Evolutionary conservation across 2,329 filamentous ascomycete species (phyloP).

Genomic region (Zelopaecilomyces penicillatus): DNA sequence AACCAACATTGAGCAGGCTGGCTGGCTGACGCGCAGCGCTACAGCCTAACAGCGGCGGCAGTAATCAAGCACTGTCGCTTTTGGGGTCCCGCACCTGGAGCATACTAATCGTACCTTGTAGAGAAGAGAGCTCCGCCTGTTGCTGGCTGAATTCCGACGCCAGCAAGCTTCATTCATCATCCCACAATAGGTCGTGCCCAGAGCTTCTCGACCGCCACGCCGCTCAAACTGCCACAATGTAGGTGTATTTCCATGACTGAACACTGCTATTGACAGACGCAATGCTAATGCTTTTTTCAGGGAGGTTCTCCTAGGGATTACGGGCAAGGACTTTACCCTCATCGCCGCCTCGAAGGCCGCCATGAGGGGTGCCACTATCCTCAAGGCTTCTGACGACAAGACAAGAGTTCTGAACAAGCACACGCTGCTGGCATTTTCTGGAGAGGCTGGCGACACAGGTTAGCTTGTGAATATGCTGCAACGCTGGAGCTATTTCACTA

Average conservation of each 20-base stretch:
- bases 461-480: slow-evolving; percentile 18
- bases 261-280: neutral
- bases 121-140: slow-evolving; percentile 6
- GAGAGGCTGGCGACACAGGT: slow-evolving; percentile 94
- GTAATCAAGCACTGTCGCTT: neutral
- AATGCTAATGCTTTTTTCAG: slow-evolving; percentile 35
- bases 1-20: slow-evolving; percentile 10
- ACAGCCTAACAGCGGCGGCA: slow-evolving; percentile 24
- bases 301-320: slow-evolving; percentile 97
- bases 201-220: slow-evolving; percentile 13
- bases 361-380: slow-evolving; percentile 93
- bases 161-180: slow-evolving; percentile 6
- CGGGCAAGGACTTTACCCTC: slow-evolving; percentile 98
- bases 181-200: slow-evolving; percentile 1
- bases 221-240: slow-evolving; percentile 8
- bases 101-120: too few relatives aligned
- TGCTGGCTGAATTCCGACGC: slow-evolving; percentile 4
- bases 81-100: too few relatives aligned
- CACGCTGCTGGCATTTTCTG: slow-evolving; percentile 89
- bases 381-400: slow-evolving; percentile 96
- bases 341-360: slow-evolving; percentile 95
- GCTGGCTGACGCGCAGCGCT: slow-evolving; percentile 29
- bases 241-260: neutral
- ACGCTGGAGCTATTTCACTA: neutral
- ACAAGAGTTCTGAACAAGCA: slow-evolving; percentile 87